A percentile compares a stretch with the other conserved stretches of the same genome.
These are phyloP conservation scores for Solanum hybrid DNA, from an alignment of 305 asterid genomes.

Conservation along the genomic window DNA sequence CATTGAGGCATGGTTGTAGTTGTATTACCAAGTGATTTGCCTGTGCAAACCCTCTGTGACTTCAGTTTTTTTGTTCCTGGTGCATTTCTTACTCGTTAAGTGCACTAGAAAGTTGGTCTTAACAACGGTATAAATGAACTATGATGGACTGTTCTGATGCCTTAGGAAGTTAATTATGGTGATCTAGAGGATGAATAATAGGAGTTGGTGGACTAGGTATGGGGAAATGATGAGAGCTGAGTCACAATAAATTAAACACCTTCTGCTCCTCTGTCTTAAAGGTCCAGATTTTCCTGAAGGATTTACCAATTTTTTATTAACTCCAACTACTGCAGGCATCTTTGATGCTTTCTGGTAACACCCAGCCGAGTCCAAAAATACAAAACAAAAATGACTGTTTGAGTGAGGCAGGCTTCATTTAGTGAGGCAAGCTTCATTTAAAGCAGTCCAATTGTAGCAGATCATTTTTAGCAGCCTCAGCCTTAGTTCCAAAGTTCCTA, in stretches of 20 bases:
- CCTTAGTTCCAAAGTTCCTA: too few relatives aligned
- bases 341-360: background rate
- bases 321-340: background rate
- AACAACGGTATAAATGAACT: background rate
- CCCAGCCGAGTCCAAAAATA: background rate
- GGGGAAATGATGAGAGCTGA: background rate
- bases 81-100: background rate
- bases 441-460: too few relatives aligned
- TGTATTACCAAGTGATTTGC: background rate
- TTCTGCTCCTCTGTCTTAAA: background rate
- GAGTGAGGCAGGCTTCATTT: background rate
- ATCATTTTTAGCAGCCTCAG: too few relatives aligned
- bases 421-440: too few relatives aligned
- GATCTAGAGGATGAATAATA: background rate
- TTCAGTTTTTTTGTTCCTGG: background rate
- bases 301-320: background rate
- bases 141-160: background rate
- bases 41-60: background rate
- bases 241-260: background rate
- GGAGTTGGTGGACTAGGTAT: background rate
- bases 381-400: too few relatives aligned
- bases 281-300: background rate
- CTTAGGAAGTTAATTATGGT: background rate
- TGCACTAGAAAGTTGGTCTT: background rate
- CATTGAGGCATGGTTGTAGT: background rate